Conservation (phyloP, 2,329 filamentous ascomycete genomes). For the Paraconiothyrium brasiliense region DNA sequence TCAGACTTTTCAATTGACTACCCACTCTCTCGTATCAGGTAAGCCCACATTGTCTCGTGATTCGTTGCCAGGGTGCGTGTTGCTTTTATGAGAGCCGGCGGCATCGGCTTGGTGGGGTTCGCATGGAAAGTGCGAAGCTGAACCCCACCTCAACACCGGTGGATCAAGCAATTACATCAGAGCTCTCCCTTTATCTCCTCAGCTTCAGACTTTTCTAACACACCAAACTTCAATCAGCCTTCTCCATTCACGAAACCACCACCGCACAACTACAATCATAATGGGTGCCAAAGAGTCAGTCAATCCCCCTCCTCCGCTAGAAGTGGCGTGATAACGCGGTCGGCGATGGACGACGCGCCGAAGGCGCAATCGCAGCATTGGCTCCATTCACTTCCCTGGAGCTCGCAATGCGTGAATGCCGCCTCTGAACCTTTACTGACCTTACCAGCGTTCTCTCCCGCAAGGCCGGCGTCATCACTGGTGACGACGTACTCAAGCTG, state of each 20-base stretch:
- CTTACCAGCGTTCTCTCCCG: slow-evolving; percentile 58
- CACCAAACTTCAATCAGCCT: slow-evolving; percentile 6
- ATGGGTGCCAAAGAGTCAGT: slow-evolving; percentile 37
- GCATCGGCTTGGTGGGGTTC: slow-evolving; percentile 23
- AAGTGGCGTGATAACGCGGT: slow-evolving; percentile 6
- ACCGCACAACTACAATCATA: slow-evolving; percentile 18
- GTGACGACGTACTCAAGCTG: slow-evolving; percentile 73
- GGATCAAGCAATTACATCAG: slow-evolving; percentile 26
- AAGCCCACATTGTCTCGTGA: slow-evolving; percentile 20
- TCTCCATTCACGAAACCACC: neutral
- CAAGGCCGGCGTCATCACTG: slow-evolving; percentile 70
- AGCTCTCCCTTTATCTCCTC: slow-evolving; percentile 8
- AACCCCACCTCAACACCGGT: slow-evolving; percentile 25
- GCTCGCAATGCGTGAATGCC: neutral
- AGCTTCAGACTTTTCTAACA: slow-evolving; percentile 3
- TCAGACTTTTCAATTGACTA: slow-evolving; percentile 27
- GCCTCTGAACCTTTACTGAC: slow-evolving; percentile 10
- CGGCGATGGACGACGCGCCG: neutral
- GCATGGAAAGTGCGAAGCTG: slow-evolving; percentile 1
- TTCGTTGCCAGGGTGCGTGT: slow-evolving; percentile 18
- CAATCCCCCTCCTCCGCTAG: slow-evolving; percentile 4
- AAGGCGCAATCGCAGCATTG: neutral
- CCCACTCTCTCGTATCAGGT: slow-evolving; percentile 21
- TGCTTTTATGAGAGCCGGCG: slow-evolving; percentile 24
- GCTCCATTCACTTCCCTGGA: neutral